Conservation (phyloP, 2,329 filamentous ascomycete species). For the Trichoderma pleuroti region DNA sequence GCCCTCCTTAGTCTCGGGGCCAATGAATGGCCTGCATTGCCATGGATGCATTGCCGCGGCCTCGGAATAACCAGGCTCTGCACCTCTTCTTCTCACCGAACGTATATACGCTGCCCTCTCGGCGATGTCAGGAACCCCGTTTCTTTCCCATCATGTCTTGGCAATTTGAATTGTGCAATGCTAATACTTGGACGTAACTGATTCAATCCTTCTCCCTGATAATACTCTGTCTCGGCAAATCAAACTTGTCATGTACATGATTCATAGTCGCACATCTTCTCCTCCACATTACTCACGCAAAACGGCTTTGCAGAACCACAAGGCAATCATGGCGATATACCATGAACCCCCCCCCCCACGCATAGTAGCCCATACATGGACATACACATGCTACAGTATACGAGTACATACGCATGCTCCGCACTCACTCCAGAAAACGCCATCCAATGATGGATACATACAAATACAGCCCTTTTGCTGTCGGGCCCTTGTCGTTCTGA, state of each 20-base stretch:
- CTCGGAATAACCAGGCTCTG: constrained; percentile 3
- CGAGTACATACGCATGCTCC: not conserved
- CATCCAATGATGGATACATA: constrained; percentile 8
- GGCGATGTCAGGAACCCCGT: not conserved
- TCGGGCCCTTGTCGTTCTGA: not conserved
- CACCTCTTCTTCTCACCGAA: not conserved
- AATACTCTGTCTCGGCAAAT: constrained; percentile 9
- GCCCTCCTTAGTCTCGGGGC: not conserved
- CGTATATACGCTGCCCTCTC: constrained; percentile 12
- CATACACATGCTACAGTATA: not conserved
- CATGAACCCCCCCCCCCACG: not conserved
- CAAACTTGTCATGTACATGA: constrained; percentile 18
- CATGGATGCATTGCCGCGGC: too few species aligned
- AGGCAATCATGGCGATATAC: not conserved
- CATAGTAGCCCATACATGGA: not conserved
- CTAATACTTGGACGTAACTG: constrained; percentile 7
- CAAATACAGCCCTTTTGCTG: not conserved
- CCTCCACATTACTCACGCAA: not conserved
- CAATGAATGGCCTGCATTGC: too few species aligned
- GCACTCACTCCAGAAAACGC: not conserved
- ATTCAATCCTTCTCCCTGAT: not conserved
- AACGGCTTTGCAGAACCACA: not conserved
- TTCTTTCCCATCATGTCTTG: not conserved
- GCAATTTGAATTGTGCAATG: not conserved
- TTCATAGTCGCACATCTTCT: not conserved